Base-by-base conservation (phyloP, 768 basidiomycete species). In the Phaeolepiota aurea region DNA sequence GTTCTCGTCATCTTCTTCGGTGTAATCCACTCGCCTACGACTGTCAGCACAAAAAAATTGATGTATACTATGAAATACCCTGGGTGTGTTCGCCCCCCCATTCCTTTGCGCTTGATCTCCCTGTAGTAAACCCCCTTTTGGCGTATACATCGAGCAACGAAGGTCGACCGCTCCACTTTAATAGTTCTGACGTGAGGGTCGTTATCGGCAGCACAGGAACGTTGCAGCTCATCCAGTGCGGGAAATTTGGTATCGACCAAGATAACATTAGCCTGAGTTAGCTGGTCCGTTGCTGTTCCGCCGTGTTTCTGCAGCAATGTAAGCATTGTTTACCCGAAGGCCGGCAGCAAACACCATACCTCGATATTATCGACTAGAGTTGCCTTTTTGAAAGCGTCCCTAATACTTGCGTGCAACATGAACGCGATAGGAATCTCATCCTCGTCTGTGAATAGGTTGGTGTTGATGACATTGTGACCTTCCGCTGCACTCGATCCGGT, bases 1-100 rank as follows among this genome's bases (percentile, higher is more conserved):
- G 4, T 62, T 41, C 3, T 57, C 35, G 20, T 69, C 69, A 21
- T 76, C 71, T 11, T 61, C 55, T 4, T 30, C 7, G 0, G 70
- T 69, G 36, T 61, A 75, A 25, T 41, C 34, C 1, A 21, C 47
- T 16, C 63, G 61, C 20, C 18, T 31, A 30, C 9, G 25, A 46
- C 7, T 28, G n/a, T 7, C 25, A 28, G 7, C 7, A 28, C n/a
- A n/a, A 25, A n/a, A 23, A 22, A 2, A 14, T 2, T 14, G 22
- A 18, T 38, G n/a, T 34, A 34, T 51, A 28, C 7, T 7, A 7
- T n/a, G 25, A 25, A 54, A 49, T n/a, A 20, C 15, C 15, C 40
- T 11, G 44, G 48, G 22, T 21, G 30, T 12, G 10, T 30, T 34
- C n/a, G 37, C 1, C 64, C 63, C 28, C 56, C 54, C 64, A 66